phyloP scores from a whole-genome alignment of 2,329 filamentous ascomycete genomes.

The Botrytis aclada region DNA sequence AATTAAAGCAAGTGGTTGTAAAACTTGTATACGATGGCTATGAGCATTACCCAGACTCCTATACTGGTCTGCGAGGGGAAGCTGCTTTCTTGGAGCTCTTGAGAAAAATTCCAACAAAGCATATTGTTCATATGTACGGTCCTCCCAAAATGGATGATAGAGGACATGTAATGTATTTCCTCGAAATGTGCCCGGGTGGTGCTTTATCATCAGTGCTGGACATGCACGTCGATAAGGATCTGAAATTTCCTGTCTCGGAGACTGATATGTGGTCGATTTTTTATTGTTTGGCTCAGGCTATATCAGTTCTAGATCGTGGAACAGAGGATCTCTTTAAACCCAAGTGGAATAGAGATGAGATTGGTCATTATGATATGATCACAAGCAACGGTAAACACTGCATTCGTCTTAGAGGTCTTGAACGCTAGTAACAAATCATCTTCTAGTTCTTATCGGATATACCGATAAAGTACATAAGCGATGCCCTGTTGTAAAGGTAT shows the following conservation, averaged over 20 bases:
- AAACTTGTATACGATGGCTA: not conserved
- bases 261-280: not conserved
- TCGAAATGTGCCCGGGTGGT: not conserved
- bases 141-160: not conserved
- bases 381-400: not conserved
- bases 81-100: not conserved
- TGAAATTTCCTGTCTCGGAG: not conserved
- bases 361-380: conserved; percentile 4
- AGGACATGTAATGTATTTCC: not conserved
- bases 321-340: not conserved
- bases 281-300: not conserved
- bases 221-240: not conserved
- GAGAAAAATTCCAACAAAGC: not conserved
- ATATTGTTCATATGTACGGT: not conserved
- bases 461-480: not conserved
- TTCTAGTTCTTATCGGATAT: not conserved
- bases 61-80: not conserved
- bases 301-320: not conserved
- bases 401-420: not conserved
- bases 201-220: not conserved
- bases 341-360: not conserved
- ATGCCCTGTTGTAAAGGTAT: not conserved
- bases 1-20: not conserved
- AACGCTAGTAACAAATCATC: not conserved
- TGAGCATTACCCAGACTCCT: not conserved